phyloP scores from a whole-genome alignment of 192 early-diverging fungal genomes.

The Helicostylum pulchrum region DNA sequence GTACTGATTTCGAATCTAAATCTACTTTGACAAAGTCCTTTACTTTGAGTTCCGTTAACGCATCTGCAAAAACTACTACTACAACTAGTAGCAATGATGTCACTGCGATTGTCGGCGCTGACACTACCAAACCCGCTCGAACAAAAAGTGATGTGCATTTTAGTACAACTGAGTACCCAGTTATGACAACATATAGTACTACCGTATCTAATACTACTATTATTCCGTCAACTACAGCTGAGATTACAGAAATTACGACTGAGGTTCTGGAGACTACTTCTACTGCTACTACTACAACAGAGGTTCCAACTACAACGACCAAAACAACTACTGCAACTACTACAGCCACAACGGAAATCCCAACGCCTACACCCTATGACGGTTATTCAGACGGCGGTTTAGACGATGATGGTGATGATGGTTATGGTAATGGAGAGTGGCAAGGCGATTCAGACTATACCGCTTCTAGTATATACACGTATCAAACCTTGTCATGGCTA shows the following conservation, averaged over 20 bases:
- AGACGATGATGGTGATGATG: background rate
- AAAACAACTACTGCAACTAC: background rate
- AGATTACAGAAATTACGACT: background rate
- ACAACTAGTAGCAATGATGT: no score
- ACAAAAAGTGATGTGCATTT: no score
- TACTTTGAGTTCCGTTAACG: no score
- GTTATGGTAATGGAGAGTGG: no score
- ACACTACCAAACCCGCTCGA: no score
- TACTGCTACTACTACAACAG: no score
- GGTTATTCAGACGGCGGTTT: background rate
- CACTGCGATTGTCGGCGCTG: no score
- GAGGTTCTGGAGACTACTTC: background rate
- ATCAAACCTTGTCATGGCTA: constrained; percentile 27
- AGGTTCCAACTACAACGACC: background rate
- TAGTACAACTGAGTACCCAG: no score
- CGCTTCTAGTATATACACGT: constrained; percentile 17
- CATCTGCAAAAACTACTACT: no score
- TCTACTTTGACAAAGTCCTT: no score
- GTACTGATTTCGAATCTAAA: no score
- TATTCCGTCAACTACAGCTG: background rate
- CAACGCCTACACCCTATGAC: background rate
- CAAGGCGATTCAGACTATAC: background rate
- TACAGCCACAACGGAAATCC: background rate
- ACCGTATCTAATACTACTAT: background rate
- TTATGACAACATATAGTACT: no score